Percentiles rank a stretch among this genome's conserved stretches.
Conservation (phyloP, 2,329 filamentous ascomycete species). For the Neofusicoccum ribis region DNA sequence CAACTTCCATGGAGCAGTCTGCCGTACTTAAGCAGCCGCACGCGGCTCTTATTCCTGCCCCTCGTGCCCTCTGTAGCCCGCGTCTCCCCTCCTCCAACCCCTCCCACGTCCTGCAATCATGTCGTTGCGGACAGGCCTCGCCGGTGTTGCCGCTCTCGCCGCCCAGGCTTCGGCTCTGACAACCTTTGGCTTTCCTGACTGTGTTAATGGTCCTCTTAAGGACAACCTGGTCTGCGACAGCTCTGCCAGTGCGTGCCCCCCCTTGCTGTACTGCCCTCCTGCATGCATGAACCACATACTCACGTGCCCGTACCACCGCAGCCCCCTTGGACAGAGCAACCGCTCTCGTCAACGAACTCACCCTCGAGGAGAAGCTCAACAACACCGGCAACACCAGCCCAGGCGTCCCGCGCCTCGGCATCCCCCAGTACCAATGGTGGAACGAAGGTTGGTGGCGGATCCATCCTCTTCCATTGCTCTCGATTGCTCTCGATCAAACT, state of each 20-base stretch:
- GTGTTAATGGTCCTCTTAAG: slow-evolving; percentile 51
- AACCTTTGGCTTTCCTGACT: slow-evolving; percentile 50
- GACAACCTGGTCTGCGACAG: slow-evolving; percentile 54
- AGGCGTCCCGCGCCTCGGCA: slow-evolving; percentile 57
- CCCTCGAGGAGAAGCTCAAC: slow-evolving; percentile 54
- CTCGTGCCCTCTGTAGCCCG: no score
- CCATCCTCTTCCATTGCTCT: not conserved
- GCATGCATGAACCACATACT: not conserved
- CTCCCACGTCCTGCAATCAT: slow-evolving; percentile 36
- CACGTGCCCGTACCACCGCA: not conserved
- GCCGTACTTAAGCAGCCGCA: not conserved
- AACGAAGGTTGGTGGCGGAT: slow-evolving; percentile 44
- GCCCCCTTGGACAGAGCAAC: slow-evolving; percentile 42
- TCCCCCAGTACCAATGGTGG: slow-evolving; percentile 63
- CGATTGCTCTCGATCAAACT: not conserved
- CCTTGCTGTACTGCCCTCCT: no score
- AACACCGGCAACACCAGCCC: slow-evolving; percentile 48
- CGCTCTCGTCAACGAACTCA: slow-evolving; percentile 54
- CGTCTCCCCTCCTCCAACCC: slow-evolving; percentile 23
- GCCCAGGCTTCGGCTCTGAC: slow-evolving; percentile 7
- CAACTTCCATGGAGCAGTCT: no score
- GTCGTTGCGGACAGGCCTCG: slow-evolving; percentile 8
- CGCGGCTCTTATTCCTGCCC: slow-evolving; percentile 33
- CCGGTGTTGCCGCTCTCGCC: slow-evolving; percentile 1
- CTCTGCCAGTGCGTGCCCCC: slow-evolving; percentile 32